Base-by-base conservation (phyloP, 2,329 filamentous ascomycete species). In the Sporothrix pseudoabietina region DNA sequence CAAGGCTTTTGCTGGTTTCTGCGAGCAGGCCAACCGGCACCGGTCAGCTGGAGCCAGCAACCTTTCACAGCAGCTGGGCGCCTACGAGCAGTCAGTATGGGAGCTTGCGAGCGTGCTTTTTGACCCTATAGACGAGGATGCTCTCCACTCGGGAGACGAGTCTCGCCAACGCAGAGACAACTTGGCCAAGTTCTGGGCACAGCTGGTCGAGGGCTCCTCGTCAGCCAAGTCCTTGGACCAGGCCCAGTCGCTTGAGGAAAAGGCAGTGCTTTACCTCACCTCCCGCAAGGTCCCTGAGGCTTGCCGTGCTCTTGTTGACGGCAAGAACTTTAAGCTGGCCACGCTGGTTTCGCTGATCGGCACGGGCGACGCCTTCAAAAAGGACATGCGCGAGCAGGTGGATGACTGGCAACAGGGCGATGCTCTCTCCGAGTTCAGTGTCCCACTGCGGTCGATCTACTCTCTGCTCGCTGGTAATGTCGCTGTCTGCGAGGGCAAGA, bases 391-490 rank as follows among this genome's bases (percentile, higher is more conserved):
- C 32, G 87, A 90, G 72, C 96, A 99, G 80, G 87, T 99, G 71
- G 89, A 90, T 74, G 90, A 92, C 69, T 99, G 96, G 96, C 89
- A 91, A 49, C 88, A 92, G 39, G 89, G 93, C 49, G 93, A 94
- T 78, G 89, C 95, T 65, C 87, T 97, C 22, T 93, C 94, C 1
- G 97, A 99, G 80, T 94, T 99, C 81, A 90, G 89, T 19, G 91
- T 96, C 76, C 86, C 93, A 0, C 89, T 97, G 61, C 91, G 96
- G 72, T 91, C 94, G 9, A 85, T 99, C 47, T 99, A 98, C 80
- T 94, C 97, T 80, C 87, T 99, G 39, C 85, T 98, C 12, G 89
- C 93, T 41, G 96, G 97, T 52, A 96, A 98, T 76, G 90, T 93
- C n/a, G 91, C 93, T 76, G 88, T 91, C 39, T 94, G 93, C 74